phyloP scores from a whole-genome alignment of 2,329 filamentous ascomycete genomes.

The Hortaea sp. region DNA sequence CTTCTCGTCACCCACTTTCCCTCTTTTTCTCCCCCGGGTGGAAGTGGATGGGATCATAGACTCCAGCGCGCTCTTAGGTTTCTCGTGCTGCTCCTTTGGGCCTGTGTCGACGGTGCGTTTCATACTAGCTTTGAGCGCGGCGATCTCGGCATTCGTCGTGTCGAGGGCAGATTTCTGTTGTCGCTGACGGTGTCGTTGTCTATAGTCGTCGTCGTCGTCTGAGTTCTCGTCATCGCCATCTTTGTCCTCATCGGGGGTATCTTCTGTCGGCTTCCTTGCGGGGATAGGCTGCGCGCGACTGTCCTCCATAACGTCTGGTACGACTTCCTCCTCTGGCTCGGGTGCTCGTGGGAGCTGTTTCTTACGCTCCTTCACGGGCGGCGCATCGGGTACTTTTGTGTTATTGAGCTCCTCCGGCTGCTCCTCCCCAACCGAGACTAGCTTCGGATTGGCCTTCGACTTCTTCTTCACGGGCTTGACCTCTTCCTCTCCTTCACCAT shows the following conservation, averaged over 20 bases:
- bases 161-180: conserved; percentile 22
- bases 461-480: conserved; percentile 60
- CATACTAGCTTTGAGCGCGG: conserved; percentile 72
- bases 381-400: conserved; percentile 12
- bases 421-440: conserved; percentile 44
- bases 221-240: conserved; percentile 14
- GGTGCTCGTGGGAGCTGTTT: conserved; percentile 8
- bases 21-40: conserved; percentile 60
- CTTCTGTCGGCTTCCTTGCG: not conserved
- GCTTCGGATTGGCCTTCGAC: conserved; percentile 66
- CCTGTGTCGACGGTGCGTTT: conserved; percentile 44
- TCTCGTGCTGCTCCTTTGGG: conserved; percentile 36
- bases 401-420: conserved; percentile 14
- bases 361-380: conserved; percentile 12
- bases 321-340: conserved; percentile 7
- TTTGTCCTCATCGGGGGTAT: conserved; percentile 1
- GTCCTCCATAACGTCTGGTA: not conserved
- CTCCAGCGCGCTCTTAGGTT: conserved; percentile 59
- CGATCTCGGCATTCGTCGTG: conserved; percentile 68
- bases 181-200: conserved; percentile 9
- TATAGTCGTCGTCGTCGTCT: conserved; percentile 8
- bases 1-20: conserved; percentile 39
- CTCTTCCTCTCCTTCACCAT: conserved; percentile 46
- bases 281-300: conserved; percentile 1
- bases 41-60: conserved; percentile 64